phyloP scores from a whole-genome alignment of 495 filamentous ascomycete genomes.

The Tuber brumale region DNA sequence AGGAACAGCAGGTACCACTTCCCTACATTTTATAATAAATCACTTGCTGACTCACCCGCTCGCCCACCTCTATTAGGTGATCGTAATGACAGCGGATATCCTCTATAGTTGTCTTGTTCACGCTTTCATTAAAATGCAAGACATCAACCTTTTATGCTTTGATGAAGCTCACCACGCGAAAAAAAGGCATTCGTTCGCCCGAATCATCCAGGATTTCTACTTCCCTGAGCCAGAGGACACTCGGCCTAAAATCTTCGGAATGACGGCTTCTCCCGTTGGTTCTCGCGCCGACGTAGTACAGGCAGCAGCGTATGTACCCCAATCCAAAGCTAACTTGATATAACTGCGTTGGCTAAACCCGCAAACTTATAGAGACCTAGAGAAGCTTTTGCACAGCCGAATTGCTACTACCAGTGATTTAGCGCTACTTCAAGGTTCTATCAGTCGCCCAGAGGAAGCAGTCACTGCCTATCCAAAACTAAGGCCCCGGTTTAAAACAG shows the following conservation, averaged over 20 bases:
- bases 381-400: constrained; percentile 66
- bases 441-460: constrained; percentile 57
- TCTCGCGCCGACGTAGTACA: constrained; percentile 61
- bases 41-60: neutral
- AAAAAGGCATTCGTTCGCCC: constrained; percentile 85
- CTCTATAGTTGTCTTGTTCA: constrained; percentile 70
- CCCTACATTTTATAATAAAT: neutral
- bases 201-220: constrained; percentile 88
- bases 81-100: constrained; percentile 91
- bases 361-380: constrained; percentile 55
- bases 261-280: constrained; percentile 98
- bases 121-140: constrained; percentile 70
- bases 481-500: constrained; percentile 54
- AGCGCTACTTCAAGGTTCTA: constrained; percentile 53
- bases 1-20: constrained; percentile 53
- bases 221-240: constrained; percentile 45
- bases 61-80: constrained; percentile 47
- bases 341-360: constrained; percentile 3
- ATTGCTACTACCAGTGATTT: constrained; percentile 76
- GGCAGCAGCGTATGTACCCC: constrained; percentile 54
- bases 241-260: constrained; percentile 80
- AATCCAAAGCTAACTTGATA: neutral
- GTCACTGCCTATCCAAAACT: constrained; percentile 54
- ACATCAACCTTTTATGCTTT: constrained; percentile 88
- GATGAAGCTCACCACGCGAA: constrained; percentile 97